phyloP scores from a whole-genome alignment of 2,329 filamentous ascomycete genomes.

The Emergomyces africanus region DNA sequence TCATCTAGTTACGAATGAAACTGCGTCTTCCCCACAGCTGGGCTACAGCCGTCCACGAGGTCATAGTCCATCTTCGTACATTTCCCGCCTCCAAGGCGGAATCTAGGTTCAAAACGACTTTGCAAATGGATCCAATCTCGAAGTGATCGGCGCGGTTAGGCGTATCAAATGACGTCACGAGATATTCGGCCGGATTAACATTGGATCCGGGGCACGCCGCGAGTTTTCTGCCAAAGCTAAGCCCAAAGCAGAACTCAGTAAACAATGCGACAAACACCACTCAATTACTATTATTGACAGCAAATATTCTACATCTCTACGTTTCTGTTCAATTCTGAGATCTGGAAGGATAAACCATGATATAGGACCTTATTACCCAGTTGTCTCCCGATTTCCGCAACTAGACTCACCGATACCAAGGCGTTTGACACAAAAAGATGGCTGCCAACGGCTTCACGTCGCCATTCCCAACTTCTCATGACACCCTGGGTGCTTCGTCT shows the following conservation, averaged over 20 bases:
- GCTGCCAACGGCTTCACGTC: constrained; percentile 25
- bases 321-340: background rate
- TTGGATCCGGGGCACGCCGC: background rate
- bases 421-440: constrained; percentile 17
- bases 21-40: background rate
- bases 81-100: background rate
- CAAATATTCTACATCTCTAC: background rate
- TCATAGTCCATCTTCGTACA: background rate
- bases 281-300: background rate
- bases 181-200: background rate
- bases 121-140: too few species aligned
- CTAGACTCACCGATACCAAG: background rate
- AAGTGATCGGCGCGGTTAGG: too few species aligned
- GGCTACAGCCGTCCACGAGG: background rate
- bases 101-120: background rate
- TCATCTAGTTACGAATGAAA: background rate
- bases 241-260: background rate
- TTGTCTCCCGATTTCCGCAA: background rate
- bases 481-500: constrained; percentile 30
- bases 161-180: background rate
- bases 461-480: constrained; percentile 28
- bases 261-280: background rate
- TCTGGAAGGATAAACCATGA: background rate
- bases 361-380: background rate
- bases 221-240: background rate